A percentile compares a stretch with the other conserved stretches of the same genome.
Evolutionary conservation across 306 rosid species (phyloP).

Genomic region (Quercus dentata): DNA sequence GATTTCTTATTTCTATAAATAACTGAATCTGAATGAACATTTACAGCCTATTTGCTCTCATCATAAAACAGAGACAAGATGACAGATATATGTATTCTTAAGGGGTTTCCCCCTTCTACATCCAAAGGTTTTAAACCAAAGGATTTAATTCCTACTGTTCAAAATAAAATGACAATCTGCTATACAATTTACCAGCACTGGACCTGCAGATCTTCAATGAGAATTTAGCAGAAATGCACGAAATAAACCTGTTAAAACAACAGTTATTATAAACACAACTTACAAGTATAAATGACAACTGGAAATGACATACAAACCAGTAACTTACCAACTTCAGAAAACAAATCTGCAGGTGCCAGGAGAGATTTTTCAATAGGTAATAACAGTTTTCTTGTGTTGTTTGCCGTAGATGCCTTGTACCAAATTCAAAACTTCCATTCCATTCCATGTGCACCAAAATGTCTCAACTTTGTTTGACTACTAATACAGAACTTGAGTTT

Average conservation of each 20-base stretch:
- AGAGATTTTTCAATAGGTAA: constrained; percentile 13
- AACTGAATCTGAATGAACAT: constrained; percentile 42
- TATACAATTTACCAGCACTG: constrained; percentile 43
- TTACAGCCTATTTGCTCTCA: constrained; percentile 61
- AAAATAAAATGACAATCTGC: constrained; percentile 28
- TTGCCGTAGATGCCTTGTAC: constrained; percentile 33
- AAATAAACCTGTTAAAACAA: constrained; percentile 24
- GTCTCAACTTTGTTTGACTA: constrained; percentile 27
- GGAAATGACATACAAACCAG: neutral
- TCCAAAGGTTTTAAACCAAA: constrained; percentile 33
- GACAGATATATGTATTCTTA: constrained; percentile 34
- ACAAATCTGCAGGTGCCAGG: constrained; percentile 25
- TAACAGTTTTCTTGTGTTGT: constrained; percentile 15
- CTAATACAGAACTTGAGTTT: constrained; percentile 33
- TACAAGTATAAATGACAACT: neutral
- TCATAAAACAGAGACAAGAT: constrained; percentile 38
- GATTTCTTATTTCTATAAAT: constrained; percentile 28
- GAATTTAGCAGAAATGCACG: constrained; percentile 27
- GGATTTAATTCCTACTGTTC: constrained; percentile 12
- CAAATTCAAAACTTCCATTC: constrained; percentile 22
- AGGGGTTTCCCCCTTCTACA: constrained; percentile 33
- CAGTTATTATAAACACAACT: constrained; percentile 5
- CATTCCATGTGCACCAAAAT: constrained; percentile 33
- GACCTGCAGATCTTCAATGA: constrained; percentile 39
- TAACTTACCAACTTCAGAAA: constrained; percentile 20